A percentile compares a stretch with the other conserved stretches of the same genome.
Conservation (phyloP, 345 rosid species). For the Eucalyptus pauciflora region DNA sequence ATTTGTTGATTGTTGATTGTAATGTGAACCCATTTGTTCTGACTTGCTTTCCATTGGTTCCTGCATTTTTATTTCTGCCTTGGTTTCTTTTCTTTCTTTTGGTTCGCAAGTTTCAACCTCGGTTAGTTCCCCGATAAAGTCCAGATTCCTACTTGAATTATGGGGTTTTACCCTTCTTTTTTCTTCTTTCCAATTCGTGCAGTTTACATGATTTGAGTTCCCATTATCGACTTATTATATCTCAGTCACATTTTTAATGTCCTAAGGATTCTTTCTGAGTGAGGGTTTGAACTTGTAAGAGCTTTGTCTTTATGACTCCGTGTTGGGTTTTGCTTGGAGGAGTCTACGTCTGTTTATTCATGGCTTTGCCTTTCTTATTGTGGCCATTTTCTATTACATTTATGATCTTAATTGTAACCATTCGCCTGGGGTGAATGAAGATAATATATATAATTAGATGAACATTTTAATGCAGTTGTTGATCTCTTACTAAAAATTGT, state of each 20-base stretch:
- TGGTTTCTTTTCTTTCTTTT: background rate
- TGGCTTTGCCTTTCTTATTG: background rate
- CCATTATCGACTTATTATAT: background rate
- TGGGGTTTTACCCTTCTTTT: background rate
- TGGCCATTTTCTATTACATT: background rate
- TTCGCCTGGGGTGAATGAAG: rapidly evolving
- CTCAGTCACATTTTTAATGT: background rate
- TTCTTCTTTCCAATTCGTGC: background rate
- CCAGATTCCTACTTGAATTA: background rate
- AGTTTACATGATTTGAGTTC: background rate
- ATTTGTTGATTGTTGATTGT: background rate
- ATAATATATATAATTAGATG: background rate
- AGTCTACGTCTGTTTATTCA: background rate
- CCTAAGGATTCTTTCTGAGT: background rate
- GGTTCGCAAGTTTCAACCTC: background rate
- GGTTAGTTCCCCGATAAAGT: background rate
- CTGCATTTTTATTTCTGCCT: background rate
- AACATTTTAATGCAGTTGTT: background rate
- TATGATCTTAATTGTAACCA: background rate
- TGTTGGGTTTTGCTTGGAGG: background rate
- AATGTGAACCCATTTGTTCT: background rate
- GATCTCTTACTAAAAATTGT: background rate
- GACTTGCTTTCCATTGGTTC: background rate
- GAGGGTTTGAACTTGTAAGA: background rate
- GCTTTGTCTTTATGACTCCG: background rate